phyloP scores from a whole-genome alignment of 345 rosid species.

The Alliaria petiolata region DNA sequence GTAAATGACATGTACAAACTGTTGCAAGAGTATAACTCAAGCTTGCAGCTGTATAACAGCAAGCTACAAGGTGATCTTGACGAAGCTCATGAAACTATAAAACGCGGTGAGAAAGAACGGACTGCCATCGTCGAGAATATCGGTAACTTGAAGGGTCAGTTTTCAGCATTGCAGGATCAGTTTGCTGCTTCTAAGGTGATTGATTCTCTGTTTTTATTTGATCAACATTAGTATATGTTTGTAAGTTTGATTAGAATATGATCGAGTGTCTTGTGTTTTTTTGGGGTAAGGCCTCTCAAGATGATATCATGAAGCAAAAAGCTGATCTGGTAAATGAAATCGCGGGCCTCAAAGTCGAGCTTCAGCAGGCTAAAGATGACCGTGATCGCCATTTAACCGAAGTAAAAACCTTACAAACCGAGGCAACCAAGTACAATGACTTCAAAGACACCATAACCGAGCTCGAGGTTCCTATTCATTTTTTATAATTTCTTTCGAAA shows the following conservation, averaged over 20 bases:
- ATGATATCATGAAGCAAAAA: conserved; percentile 68
- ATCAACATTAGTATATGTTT: neutral
- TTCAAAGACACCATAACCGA: conserved; percentile 60
- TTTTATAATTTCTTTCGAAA: neutral
- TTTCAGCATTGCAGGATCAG: conserved; percentile 71
- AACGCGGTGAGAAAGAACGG: conserved; percentile 83
- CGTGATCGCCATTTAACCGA: conserved; percentile 57
- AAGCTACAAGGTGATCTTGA: conserved; percentile 95
- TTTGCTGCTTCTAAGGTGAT: conserved; percentile 67
- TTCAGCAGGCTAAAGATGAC: conserved; percentile 63
- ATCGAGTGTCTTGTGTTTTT: neutral
- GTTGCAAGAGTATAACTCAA: conserved; percentile 88
- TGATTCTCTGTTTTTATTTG: conserved; percentile 4
- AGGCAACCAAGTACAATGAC: conserved; percentile 62
- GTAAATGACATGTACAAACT: conserved; percentile 95
- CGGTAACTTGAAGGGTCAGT: conserved; percentile 69
- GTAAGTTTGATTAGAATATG: neutral
- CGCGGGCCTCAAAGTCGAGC: conserved; percentile 59
- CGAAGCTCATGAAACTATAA: conserved; percentile 67
- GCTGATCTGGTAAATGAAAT: conserved; percentile 62
- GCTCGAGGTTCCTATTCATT: conserved; percentile 63
- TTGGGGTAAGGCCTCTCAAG: conserved; percentile 59
- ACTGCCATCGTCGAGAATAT: conserved; percentile 73
- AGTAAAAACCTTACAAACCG: conserved; percentile 47
- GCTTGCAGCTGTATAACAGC: conserved; percentile 88